Percentiles rank a stretch among this genome's conserved stretches.
These are phyloP conservation scores for Nothophoma quercina DNA, from an alignment of 2,329 filamentous ascomycete genomes.

Conservation along the genomic window DNA sequence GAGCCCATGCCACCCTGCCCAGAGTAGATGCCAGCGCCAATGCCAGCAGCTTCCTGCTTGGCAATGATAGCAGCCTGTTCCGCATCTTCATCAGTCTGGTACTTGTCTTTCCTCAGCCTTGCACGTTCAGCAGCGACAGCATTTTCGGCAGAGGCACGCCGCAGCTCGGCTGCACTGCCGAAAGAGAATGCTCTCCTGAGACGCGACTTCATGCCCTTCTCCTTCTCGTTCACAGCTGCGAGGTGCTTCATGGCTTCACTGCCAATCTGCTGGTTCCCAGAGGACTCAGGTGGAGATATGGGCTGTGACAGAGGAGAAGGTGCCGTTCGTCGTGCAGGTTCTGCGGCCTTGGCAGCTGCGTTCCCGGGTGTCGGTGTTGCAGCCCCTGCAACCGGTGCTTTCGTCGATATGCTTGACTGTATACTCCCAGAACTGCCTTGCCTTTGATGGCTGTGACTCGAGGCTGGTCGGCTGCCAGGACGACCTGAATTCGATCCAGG, in stretches of 20 bases:
- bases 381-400: constrained; percentile 20
- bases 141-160: constrained; percentile 74
- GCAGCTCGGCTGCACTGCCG: constrained; percentile 90
- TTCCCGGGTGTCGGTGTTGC: constrained; percentile 27
- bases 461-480: constrained; percentile 39
- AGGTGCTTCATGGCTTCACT: constrained; percentile 86
- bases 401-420: constrained; percentile 43
- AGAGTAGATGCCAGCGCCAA: constrained; percentile 93
- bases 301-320: constrained; percentile 59
- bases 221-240: constrained; percentile 85
- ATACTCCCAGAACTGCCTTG: constrained; percentile 50
- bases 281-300: constrained; percentile 47
- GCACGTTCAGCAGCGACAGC: constrained; percentile 58
- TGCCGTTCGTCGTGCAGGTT: constrained; percentile 52
- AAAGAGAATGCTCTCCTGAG: constrained; percentile 94
- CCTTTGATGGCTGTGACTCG: constrained; percentile 47
- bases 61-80: constrained; percentile 92
- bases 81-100: constrained; percentile 74
- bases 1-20: constrained; percentile 88
- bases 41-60: constrained; percentile 88
- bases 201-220: constrained; percentile 84
- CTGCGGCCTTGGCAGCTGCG: constrained; percentile 40
- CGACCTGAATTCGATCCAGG: constrained; percentile 42
- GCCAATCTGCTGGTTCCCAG: constrained; percentile 27
- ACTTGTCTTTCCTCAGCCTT: constrained; percentile 60